Evolutionary conservation across 257 asterid species (phyloP), one percentile per base, ranked within the genome.

Genomic region (Lycium ferocissimum): DNA sequence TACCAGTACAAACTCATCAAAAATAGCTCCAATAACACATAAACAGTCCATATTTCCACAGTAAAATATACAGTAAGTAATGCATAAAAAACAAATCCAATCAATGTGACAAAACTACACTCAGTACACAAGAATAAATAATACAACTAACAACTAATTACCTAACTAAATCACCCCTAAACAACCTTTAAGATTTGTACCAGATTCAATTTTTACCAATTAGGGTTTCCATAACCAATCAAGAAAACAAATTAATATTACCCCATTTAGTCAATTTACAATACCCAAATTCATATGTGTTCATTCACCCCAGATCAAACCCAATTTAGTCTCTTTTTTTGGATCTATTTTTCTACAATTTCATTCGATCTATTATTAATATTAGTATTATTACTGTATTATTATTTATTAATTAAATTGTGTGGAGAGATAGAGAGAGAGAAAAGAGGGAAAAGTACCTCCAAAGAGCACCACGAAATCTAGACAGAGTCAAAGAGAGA

Each of bases 401-500:
- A 43, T 76, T 76, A 66, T 9, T 66, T 22, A 51, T 14, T 51
- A 22, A 76, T 49, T 45, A 76, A 76, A 51, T 53, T 76, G 45
- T 76, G 63, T 51, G 82, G 82, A 76, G 82, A 76, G 82, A 51
- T n/a, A 66, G 12, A 22, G 9, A 26, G 62, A 51, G 63, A 76
- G 82, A 51, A 22, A 22, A 8, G 45, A 8, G 45, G 47, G 63
- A 26, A 76, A 26, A 76, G 82, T 76, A 76, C 82, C 82, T 76
- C 63, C 38, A 51, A 76, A 76, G 63, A 76, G 82, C 82, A 76
- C 82, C 82, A 76, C 63, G 82, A 76, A 76, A 76, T 76, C 63
- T 76, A 76, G 63, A 76, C 15, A 76, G 26, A 8, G 82, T 76
- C 63, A 22, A 51, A 75, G 37, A 26, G 9, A 6, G 2, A 40